These are phyloP conservation scores for Globisporangium middletonii DNA, from an alignment of 352 stramenopile genomes.

Conservation along the genomic window DNA sequence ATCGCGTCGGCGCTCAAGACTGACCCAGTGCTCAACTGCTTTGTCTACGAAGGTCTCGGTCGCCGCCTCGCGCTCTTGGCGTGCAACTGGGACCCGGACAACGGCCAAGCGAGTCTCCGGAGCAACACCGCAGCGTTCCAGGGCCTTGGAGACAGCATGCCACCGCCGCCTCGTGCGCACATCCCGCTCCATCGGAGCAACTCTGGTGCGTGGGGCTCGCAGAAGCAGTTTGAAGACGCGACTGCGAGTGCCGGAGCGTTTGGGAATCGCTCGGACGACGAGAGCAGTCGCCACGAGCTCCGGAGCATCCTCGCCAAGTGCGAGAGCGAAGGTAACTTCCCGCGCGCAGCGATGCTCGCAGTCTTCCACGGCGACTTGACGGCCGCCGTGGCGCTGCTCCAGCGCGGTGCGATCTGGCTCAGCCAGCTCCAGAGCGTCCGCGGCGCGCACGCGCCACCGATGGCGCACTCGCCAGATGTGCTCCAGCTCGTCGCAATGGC, in stretches of 20 bases:
- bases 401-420: conserved; percentile 64
- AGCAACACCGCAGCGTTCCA: too few relatives aligned
- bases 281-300: conserved; percentile 50
- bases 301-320: conserved; percentile 53
- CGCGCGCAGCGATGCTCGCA: conserved; percentile 60
- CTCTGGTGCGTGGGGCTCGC: conserved; percentile 57
- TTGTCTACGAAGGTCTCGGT: conserved; percentile 70
- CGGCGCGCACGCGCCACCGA: conserved; percentile 11
- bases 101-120: conserved; percentile 27
- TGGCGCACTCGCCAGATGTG: conserved; percentile 59
- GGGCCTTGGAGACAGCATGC: conserved; percentile 8
- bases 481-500: conserved; percentile 88
- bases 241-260: conserved; percentile 12
- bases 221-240: conserved; percentile 53
- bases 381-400: conserved; percentile 56
- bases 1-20: conserved; percentile 52
- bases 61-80: conserved; percentile 60
- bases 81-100: conserved; percentile 83
- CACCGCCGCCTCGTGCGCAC: conserved; percentile 9
- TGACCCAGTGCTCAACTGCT: conserved; percentile 60
- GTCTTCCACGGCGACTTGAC: conserved; percentile 83
- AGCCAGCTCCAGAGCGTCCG: conserved; percentile 42
- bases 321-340: conserved; percentile 58
- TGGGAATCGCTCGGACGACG: conserved; percentile 40
- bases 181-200: conserved; percentile 45